Evolutionary conservation across 73 alveolate genomes (phyloP).

Genomic region (Tetrahymena malaccensis): DNA sequence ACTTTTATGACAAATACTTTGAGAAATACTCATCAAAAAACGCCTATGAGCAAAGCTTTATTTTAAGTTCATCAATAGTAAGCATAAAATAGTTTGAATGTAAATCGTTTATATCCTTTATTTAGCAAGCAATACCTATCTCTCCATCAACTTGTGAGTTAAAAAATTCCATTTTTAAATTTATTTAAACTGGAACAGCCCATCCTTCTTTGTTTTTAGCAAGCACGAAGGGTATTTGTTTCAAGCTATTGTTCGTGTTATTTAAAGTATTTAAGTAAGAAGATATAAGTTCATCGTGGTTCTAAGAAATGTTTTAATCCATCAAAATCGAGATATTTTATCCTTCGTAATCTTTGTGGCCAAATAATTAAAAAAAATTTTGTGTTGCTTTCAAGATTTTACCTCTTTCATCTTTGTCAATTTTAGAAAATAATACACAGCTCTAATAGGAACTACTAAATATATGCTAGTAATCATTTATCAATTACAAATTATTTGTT

Average conservation of each 20-base stretch:
- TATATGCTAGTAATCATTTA: not conserved
- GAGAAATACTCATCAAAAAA: not conserved
- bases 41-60: not conserved
- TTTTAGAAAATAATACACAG: not conserved
- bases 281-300: not conserved
- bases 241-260: not conserved
- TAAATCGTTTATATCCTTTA: not conserved
- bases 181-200: not conserved
- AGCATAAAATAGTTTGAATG: not conserved
- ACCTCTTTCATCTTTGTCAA: not conserved
- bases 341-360: not conserved
- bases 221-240: not conserved
- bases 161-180: not conserved
- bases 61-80: not conserved
- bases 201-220: not conserved
- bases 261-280: not conserved
- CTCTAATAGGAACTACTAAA: not conserved
- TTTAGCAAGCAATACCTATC: not conserved
- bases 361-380: not conserved
- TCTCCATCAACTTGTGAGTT: not conserved
- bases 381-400: not conserved
- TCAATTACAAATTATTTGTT: no score
- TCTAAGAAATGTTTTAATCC: not conserved
- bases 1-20: not conserved
- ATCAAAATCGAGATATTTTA: not conserved